These are phyloP conservation scores for Capsella rubella DNA, from an alignment of 441 rosid genomes.

Conservation along the genomic window DNA sequence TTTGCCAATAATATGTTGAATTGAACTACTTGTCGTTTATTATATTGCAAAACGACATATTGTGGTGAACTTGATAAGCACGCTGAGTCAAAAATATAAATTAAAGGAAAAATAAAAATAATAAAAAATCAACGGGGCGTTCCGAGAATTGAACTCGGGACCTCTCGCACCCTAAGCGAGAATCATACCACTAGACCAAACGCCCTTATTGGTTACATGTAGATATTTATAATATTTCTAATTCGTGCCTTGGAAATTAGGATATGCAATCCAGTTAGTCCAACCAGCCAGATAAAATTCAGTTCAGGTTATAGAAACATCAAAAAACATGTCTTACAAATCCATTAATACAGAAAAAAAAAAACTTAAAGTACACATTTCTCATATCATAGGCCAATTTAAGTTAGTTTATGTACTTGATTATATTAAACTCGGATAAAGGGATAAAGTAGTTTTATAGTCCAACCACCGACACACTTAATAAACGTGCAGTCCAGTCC, in stretches of 20 bases:
- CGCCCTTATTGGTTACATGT: conserved; percentile 36
- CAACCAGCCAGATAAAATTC: neutral
- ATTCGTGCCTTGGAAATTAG: too few species aligned
- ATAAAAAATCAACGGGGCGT: conserved; percentile 52
- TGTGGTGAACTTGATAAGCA: too few species aligned
- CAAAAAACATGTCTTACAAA: neutral
- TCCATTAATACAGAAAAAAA: too few species aligned
- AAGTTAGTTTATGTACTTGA: neutral
- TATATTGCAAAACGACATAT: too few species aligned
- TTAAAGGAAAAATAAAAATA: too few species aligned
- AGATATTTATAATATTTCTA: too few species aligned
- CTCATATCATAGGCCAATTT: conserved; percentile 21
- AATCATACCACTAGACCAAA: conserved; percentile 89
- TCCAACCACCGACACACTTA: conserved; percentile 25
- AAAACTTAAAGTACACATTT: neutral
- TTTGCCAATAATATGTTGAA: neutral
- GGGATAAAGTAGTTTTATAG: conserved; percentile 18
- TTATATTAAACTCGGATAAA: conserved; percentile 3
- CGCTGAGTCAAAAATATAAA: too few species aligned
- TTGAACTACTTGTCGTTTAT: too few species aligned
- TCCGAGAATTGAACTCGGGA: conserved; percentile 84
- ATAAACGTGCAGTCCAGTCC: conserved; percentile 32
- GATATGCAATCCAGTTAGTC: neutral
- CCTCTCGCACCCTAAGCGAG: conserved; percentile 91
- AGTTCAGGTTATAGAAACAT: neutral